These are phyloP conservation scores for Debaryomyces sp. DNA, from an alignment of 1,139 yeast species.

Conservation along the genomic window DNA sequence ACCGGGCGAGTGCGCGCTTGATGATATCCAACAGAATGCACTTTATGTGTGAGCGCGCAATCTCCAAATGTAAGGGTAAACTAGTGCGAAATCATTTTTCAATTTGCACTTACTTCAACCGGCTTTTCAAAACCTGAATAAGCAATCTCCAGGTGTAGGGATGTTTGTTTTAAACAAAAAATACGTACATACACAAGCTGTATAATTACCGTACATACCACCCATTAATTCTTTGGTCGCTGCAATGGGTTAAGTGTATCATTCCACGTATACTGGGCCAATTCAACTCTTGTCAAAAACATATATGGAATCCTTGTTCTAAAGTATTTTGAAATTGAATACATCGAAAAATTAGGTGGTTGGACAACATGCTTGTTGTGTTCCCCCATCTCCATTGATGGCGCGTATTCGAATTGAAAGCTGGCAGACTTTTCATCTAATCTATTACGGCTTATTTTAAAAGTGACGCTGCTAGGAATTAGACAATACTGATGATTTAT, in stretches of 20 bases:
- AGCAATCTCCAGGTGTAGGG: too few relatives aligned
- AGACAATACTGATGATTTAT: background rate
- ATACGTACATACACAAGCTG: constrained; percentile 54
- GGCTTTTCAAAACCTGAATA: too few relatives aligned
- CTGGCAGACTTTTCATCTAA: background rate
- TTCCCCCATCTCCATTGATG: constrained; percentile 16
- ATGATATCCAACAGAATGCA: too few relatives aligned
- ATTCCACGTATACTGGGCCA: constrained; percentile 26
- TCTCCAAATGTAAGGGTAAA: too few relatives aligned
- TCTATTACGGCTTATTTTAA: background rate
- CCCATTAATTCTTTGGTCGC: constrained; percentile 48
- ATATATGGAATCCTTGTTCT: constrained; percentile 34
- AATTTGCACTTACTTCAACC: too few relatives aligned
- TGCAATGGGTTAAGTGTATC: constrained; percentile 39
- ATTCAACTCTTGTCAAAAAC: constrained; percentile 34
- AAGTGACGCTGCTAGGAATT: background rate
- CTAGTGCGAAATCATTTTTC: too few relatives aligned
- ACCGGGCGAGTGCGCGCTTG: too few relatives aligned
- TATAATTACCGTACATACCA: constrained; percentile 67
- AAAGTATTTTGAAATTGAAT: constrained; percentile 28
- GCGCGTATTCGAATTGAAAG: background rate
- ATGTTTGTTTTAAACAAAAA: background rate
- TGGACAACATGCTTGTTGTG: constrained; percentile 36
- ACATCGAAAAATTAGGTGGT: constrained; percentile 34
- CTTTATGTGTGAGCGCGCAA: too few relatives aligned